Percentiles rank a stretch among this genome's conserved stretches.
phyloP scores from a whole-genome alignment of 805 yeast genomes.

The Pichia manshurica region DNA sequence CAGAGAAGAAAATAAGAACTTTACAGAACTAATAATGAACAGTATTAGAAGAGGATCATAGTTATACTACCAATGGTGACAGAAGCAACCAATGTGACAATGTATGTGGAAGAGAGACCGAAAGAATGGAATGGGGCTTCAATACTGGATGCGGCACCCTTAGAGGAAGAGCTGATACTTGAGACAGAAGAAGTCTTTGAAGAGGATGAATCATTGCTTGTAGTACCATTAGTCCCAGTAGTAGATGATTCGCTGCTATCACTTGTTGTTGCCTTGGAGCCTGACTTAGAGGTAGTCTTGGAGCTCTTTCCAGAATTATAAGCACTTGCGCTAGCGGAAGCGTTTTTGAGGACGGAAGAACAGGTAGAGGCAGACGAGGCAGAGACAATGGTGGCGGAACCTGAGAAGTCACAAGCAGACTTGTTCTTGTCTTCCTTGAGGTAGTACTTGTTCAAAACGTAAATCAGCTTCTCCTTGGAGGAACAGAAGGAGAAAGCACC shows the following conservation, averaged over 20 bases:
- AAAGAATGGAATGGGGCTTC: conserved; percentile 6
- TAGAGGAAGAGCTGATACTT: conserved; percentile 11
- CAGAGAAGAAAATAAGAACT: neutral
- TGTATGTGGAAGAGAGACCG: conserved; percentile 34
- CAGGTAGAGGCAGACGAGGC: conserved; percentile 41
- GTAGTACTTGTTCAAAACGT: conserved; percentile 60
- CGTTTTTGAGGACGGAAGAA: conserved; percentile 34
- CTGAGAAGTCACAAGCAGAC: conserved; percentile 65
- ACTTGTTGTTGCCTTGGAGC: neutral
- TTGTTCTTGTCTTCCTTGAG: conserved; percentile 36
- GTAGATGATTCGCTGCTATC: neutral
- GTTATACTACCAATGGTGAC: conserved; percentile 9
- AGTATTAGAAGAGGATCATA: conserved; percentile 4
- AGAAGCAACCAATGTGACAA: conserved; percentile 8
- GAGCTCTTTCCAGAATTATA: conserved; percentile 11
- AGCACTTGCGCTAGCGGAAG: conserved; percentile 22
- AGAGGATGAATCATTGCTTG: conserved; percentile 17
- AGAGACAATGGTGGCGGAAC: conserved; percentile 54
- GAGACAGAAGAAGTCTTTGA: conserved; percentile 28
- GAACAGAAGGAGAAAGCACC: conserved; percentile 74
- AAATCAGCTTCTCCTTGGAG: conserved; percentile 63
- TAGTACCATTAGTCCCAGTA: neutral
- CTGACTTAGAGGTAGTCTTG: neutral
- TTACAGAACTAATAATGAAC: neutral
- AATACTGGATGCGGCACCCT: conserved; percentile 6